phyloP scores from a whole-genome alignment of 768 basidiomycete genomes.

The Crucibulum laeve region DNA sequence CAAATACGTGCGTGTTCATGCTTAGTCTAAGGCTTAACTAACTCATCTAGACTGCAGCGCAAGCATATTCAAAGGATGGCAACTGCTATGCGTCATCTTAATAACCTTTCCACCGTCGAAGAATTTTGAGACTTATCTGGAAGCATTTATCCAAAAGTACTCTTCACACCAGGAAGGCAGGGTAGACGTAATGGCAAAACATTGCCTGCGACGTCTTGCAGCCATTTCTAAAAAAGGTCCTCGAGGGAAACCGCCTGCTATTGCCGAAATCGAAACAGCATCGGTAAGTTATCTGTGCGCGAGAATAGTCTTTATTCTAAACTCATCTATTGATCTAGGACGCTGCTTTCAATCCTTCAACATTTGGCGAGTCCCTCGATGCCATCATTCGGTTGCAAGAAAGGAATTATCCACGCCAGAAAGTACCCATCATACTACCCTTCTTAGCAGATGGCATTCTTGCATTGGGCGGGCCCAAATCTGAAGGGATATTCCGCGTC shows the following conservation, averaged over 20 bases:
- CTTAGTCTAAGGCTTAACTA: neutral
- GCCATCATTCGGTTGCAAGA: conserved; percentile 81
- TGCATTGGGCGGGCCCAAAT: conserved; percentile 76
- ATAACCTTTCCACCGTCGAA: conserved; percentile 92
- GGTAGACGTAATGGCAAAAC: conserved; percentile 87
- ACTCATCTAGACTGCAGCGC: conserved; percentile 55
- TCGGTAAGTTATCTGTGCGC: conserved; percentile 43
- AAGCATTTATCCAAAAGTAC: conserved; percentile 72
- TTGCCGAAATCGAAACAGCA: conserved; percentile 88
- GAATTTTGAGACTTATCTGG: conserved; percentile 84
- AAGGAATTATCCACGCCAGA: conserved; percentile 78
- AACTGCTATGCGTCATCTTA: conserved; percentile 85
- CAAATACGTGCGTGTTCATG: conserved; percentile 55
- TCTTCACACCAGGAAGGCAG: conserved; percentile 67
- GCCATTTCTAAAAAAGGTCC: conserved; percentile 82
- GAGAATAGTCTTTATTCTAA: conserved; percentile 1
- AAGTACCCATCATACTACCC: conserved; percentile 89
- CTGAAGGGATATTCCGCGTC: conserved; percentile 91
- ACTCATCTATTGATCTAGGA: conserved; percentile 42
- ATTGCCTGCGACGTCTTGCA: conserved; percentile 75
- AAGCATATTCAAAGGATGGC: conserved; percentile 89
- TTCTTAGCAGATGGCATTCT: conserved; percentile 93
- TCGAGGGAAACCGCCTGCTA: conserved; percentile 75
- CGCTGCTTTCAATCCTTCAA: conserved; percentile 92
- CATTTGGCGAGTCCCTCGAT: conserved; percentile 88